Base-by-base conservation (phyloP, 495 filamentous ascomycete genomes). In the Xeromyces bisporus region DNA sequence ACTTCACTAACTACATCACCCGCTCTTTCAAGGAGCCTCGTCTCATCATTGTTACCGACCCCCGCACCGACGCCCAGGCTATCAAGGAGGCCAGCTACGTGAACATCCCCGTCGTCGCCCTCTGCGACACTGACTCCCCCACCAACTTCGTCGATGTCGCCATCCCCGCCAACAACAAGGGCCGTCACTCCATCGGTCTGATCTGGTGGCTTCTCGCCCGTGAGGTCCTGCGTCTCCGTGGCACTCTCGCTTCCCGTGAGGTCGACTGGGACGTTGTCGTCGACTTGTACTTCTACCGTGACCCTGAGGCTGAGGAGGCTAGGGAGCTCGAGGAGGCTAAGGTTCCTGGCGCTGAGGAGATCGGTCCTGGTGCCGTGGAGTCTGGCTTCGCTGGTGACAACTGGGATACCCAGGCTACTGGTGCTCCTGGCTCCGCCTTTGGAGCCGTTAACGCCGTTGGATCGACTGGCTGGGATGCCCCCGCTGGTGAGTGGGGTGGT, bases 1-100 rank as follows among this genome's bases (percentile, higher is more conserved):
- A 91, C 62, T 97, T 97, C 79, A 97, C 89, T 73, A 97, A 97
- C 70, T 97, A 97, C 80, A 97, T 94, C 77, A 97, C 89, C 60
- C 91, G 89, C 55, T 94, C 89, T 48, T 97, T 97, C 80, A 96
- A 94, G 77, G 89, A 97, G 69, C 89, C 89, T 53, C 91, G 89
- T 57, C 75, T 97, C 47, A 96, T 97, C 72, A 74, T 97, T 58
- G 89, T 97, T 54, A 97, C 89, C 61, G 89, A 97, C 59, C 89
- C 89, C 48, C 91, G 91, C 67, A 97, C 91, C 67, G 89, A 97
- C 47, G 79, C 91, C 51, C 89, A 97, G 73, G 89, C 89, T 52
- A 96, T 97, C 77, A 96, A 96, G 74, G 89, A 97, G 71, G 91
- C 89, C 49, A 80, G 73, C 45, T 97, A 96, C 67, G 89, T 97